A percentile compares a stretch with the other conserved stretches of the same genome.
Evolutionary conservation across 305 asterid genomes (phyloP).

Genomic region (Ajuga reptans): DNA sequence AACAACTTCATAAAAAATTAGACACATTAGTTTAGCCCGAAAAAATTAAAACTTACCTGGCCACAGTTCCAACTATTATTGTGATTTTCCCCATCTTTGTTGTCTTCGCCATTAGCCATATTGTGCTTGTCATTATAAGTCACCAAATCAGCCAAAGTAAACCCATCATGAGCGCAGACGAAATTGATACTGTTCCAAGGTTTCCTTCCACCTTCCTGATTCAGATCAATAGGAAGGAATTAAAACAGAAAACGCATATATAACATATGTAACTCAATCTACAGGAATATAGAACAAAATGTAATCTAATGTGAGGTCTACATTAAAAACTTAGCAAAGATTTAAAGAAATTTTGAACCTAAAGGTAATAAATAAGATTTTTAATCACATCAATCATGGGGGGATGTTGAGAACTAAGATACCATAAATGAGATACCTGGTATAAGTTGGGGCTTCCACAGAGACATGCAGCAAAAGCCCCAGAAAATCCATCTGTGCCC

Average conservation of each 20-base stretch:
- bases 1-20: background rate
- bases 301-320: background rate
- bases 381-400: background rate
- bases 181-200: conserved; percentile 97
- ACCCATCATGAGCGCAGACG: conserved; percentile 92
- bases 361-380: background rate
- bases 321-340: background rate
- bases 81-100: conserved; percentile 92
- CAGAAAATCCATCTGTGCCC: conserved; percentile 95
- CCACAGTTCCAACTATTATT: conserved; percentile 99
- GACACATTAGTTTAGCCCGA: background rate
- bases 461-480: conserved; percentile 90
- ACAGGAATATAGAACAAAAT: background rate
- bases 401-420: background rate
- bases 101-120: conserved; percentile 87
- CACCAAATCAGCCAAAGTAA: conserved; percentile 91
- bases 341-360: background rate
- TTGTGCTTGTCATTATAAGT: conserved; percentile 82
- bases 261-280: background rate
- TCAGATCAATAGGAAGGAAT: conserved; percentile 25
- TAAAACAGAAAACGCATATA: background rate
- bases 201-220: conserved; percentile 92
- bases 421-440: conserved; percentile 48
- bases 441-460: conserved; percentile 95
- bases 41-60: conserved; percentile 40